A percentile compares a stretch with the other conserved stretches of the same genome.
Evolutionary conservation across 2,329 filamentous ascomycete species (phyloP).

Genomic region (Sporothrix sp.): DNA sequence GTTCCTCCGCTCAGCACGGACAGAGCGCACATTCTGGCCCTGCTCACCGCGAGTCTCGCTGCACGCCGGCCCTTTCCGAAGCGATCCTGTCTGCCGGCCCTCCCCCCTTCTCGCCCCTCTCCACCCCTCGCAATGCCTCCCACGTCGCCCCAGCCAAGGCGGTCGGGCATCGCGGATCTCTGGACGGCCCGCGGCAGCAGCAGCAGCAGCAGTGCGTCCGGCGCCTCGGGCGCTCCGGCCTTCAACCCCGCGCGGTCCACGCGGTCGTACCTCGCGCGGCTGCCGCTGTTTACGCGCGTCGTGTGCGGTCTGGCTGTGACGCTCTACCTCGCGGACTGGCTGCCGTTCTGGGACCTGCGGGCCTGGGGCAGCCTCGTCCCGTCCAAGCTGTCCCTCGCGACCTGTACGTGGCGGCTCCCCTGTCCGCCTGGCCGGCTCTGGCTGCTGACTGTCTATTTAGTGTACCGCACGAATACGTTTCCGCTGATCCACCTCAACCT

Average conservation of each 20-base stretch:
- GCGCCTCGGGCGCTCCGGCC: too few relatives aligned
- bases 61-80: too few relatives aligned
- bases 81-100: not conserved
- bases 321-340: conserved; percentile 60
- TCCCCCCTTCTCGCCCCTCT: not conserved
- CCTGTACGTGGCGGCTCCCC: conserved; percentile 54
- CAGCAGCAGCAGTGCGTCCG: conserved; percentile 23
- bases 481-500: conserved; percentile 76
- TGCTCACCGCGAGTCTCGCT: not conserved
- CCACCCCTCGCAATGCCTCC: conserved; percentile 8
- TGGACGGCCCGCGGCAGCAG: conserved; percentile 12
- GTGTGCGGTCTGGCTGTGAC: conserved; percentile 56
- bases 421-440: not conserved
- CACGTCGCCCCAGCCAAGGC: conserved; percentile 13
- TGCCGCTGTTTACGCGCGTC: conserved; percentile 78
- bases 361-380: conserved; percentile 75
- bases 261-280: conserved; percentile 69
- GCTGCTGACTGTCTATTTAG: conserved; percentile 35
- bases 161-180: conserved; percentile 8
- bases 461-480: conserved; percentile 89
- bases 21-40: not conserved
- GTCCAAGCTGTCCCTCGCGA: conserved; percentile 58
- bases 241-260: conserved; percentile 61
- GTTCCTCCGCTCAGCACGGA: too few relatives aligned
- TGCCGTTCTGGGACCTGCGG: conserved; percentile 60